These are phyloP conservation scores for Trametes elegans DNA, from an alignment of 768 basidiomycete genomes.

Conservation along the genomic window DNA sequence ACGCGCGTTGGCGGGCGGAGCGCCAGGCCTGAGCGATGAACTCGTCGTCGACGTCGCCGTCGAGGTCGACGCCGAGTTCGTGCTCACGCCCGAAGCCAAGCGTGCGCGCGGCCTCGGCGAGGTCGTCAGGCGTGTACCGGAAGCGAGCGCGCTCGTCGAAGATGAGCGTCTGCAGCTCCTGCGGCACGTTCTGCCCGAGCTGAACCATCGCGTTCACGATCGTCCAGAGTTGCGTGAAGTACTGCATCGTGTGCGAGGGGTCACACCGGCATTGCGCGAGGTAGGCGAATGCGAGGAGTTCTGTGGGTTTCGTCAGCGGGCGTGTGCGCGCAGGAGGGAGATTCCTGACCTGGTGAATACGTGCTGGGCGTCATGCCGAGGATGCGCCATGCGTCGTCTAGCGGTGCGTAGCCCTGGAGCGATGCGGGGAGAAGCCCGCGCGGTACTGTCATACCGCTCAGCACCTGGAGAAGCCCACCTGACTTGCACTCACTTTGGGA, in stretches of 20 bases:
- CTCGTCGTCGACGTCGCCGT: slow-evolving; percentile 62
- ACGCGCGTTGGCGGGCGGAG: slow-evolving; percentile 52
- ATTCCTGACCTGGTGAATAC: slow-evolving; percentile 57
- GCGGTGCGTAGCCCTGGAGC: slow-evolving; percentile 40
- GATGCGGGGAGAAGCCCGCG: slow-evolving; percentile 47
- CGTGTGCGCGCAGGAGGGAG: neutral
- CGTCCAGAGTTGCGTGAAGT: slow-evolving; percentile 58
- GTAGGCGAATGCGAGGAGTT: slow-evolving; percentile 76
- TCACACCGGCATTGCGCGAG: slow-evolving; percentile 81
- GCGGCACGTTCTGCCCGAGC: slow-evolving; percentile 44
- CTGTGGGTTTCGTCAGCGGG: slow-evolving; percentile 36
- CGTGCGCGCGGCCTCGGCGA: slow-evolving; percentile 41
- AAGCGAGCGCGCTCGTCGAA: slow-evolving; percentile 60
- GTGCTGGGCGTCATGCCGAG: slow-evolving; percentile 69
- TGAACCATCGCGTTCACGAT: slow-evolving; percentile 51
- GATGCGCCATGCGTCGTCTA: slow-evolving; percentile 39
- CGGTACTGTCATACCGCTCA: slow-evolving; percentile 41
- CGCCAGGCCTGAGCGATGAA: slow-evolving; percentile 74
- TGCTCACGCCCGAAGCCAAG: slow-evolving; percentile 71
- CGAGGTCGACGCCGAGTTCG: slow-evolving; percentile 64
- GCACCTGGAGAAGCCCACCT: neutral
- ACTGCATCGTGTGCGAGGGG: slow-evolving; percentile 56
- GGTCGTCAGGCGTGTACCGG: slow-evolving; percentile 60
- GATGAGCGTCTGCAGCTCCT: slow-evolving; percentile 55
- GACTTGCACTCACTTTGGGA: slow-evolving; percentile 75